Conservation (phyloP, 768 basidiomycete species). For the Ramaria rubella region DNA sequence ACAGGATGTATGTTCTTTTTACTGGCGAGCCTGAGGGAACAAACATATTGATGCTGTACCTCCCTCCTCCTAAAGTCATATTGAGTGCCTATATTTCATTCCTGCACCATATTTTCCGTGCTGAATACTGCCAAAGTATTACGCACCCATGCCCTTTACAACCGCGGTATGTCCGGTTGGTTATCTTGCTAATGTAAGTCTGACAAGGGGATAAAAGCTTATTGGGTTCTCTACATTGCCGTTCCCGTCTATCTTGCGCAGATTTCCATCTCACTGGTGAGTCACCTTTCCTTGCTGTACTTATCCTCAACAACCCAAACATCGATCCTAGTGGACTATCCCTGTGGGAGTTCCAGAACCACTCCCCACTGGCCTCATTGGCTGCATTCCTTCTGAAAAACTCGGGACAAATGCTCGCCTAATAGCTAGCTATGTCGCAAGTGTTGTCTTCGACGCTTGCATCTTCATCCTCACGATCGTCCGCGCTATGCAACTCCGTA, state of each 20-base stretch:
- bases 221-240: background rate
- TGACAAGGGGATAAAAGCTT: background rate
- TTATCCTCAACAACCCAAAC: background rate
- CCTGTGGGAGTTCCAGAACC: background rate
- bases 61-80: background rate
- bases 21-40: background rate
- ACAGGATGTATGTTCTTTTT: background rate
- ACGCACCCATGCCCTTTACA: background rate
- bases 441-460: slow-evolving; percentile 1
- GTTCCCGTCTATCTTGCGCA: background rate
- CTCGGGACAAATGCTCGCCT: background rate
- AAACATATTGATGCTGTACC: no score
- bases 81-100: no score
- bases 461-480: slow-evolving; percentile 9
- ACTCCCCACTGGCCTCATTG: background rate
- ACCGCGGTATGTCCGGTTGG: background rate
- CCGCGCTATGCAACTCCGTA: slow-evolving; percentile 1
- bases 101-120: no score
- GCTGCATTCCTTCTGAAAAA: background rate
- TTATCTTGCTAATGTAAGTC: no score
- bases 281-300: no score
- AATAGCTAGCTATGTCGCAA: background rate
- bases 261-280: background rate
- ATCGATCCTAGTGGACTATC: background rate
- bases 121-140: background rate